phyloP scores from a whole-genome alignment of 1,284 basidiomycete species.

The Cryptococcus deneoformans region DNA sequence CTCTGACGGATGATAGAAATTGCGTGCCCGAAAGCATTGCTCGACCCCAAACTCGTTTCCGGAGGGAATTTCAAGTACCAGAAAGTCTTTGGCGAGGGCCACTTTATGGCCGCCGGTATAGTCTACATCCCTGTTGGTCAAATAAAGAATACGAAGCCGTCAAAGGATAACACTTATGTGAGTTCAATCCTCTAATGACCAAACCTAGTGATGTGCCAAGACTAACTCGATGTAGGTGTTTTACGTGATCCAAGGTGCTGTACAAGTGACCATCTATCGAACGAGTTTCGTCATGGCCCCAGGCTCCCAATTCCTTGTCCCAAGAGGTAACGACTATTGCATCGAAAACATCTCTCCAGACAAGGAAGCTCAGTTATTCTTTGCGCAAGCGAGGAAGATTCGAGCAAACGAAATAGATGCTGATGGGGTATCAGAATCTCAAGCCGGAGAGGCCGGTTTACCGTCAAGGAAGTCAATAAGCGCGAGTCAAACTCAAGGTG shows the following conservation, averaged over 20 bases:
- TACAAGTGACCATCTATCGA: constrained; percentile 78
- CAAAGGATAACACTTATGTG: constrained; percentile 95
- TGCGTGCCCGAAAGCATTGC: constrained; percentile 66
- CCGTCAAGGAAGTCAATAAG: background rate
- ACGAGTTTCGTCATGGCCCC: constrained; percentile 72
- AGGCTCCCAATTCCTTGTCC: constrained; percentile 86
- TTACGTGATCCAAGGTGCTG: constrained; percentile 80
- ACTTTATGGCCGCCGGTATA: constrained; percentile 86
- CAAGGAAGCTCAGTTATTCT: constrained; percentile 74
- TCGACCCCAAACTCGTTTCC: constrained; percentile 58
- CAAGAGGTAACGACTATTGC: constrained; percentile 88
- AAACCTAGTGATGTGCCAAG: background rate
- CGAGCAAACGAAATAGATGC: constrained; percentile 48
- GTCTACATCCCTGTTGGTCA: constrained; percentile 73
- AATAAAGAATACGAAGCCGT: constrained; percentile 80
- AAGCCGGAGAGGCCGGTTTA: background rate
- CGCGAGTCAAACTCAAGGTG: background rate
- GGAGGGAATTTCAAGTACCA: constrained; percentile 74
- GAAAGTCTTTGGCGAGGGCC: constrained; percentile 91
- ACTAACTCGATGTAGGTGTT: constrained; percentile 62
- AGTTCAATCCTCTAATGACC: constrained; percentile 42
- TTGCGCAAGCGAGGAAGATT: constrained; percentile 85
- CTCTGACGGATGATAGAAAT: constrained; percentile 55
- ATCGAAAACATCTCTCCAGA: constrained; percentile 83
- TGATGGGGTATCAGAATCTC: background rate